Base-by-base conservation (phyloP, 768 basidiomycete genomes). In the Russula vinacea region DNA sequence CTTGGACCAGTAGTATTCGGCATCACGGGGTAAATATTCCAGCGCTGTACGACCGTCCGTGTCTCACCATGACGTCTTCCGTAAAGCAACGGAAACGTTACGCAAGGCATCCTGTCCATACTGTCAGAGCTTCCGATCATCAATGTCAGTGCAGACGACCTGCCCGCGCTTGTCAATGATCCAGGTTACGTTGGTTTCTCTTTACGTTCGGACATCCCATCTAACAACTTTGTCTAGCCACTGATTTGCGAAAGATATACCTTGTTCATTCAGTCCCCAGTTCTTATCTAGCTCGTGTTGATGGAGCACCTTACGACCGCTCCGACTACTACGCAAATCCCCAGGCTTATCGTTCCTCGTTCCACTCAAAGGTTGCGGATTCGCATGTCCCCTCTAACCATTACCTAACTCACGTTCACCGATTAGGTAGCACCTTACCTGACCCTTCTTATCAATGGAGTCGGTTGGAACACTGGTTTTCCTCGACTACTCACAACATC, bases 401-500 rank as follows among this genome's bases (percentile, higher is more conserved):
- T 26, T 44, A 42, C 11, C 10, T 40, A 16, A 39, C 45, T 60
- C 58, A 16, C 24, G 39, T 54, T 37, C 51, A 1, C 39, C n/a
- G 10, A 57, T 33, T 64, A 94, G 90, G 79, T 95, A 37, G 91
- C 92, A 1, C 94, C 92, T 0, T 92, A 91, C 73, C 78, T 93
- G 4, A 92, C 90, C 0, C 81, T 95, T 8, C 81, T 96, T 65
- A 78, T 96, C 56, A 93, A 97, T 70, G 94, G 92, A 16, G 83
- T 87, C 0, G 93, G 92, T 35, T 96, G 94, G 94, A 78, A 85
- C 5, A 81, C 84, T 0, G 81, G 79, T 0, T 95, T 83, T 75
- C 94, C 94, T 24, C 83, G 90, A 6, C 76, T 95, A 3, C 87
- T 96, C 83, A 83, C 83, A 1, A 90, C 81, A 22, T 77, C 78